Percentiles rank a stretch among this genome's conserved stretches.
Evolutionary conservation across 345 rosid genomes (phyloP).

Genomic region (Excoecaria agallocha): DNA sequence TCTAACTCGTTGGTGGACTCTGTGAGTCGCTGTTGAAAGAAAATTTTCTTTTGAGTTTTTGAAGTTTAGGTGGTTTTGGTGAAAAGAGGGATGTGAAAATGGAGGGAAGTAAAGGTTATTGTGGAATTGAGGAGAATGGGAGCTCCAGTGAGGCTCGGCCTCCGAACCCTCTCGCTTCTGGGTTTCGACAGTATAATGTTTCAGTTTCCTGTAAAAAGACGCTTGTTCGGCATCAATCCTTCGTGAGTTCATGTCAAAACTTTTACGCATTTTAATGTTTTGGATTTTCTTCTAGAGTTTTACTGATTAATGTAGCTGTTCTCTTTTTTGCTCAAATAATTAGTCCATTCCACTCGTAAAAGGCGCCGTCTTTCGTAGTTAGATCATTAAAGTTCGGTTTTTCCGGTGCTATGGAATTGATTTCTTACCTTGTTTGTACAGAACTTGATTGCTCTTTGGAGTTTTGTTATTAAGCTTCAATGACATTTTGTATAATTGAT

Average conservation of each 20-base stretch:
- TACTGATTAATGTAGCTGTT: no score
- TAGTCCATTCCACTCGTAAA: background rate
- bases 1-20: constrained; percentile 15
- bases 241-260: constrained; percentile 41
- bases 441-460: background rate
- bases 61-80: background rate
- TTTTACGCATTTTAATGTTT: background rate
- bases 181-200: constrained; percentile 25
- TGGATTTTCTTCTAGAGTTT: background rate
- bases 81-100: constrained; percentile 39
- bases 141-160: constrained; percentile 61
- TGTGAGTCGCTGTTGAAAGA: background rate
- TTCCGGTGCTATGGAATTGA: background rate
- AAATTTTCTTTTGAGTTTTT: background rate
- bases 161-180: constrained; percentile 53
- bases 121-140: constrained; percentile 41
- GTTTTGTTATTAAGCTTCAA: background rate
- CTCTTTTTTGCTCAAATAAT: no score
- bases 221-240: constrained; percentile 68
- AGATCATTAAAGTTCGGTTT: background rate
- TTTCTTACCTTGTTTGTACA: background rate
- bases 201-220: constrained; percentile 50
- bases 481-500: no score
- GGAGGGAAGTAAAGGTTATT: constrained; percentile 52
- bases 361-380: background rate